Percentiles rank a stretch among this genome's conserved stretches.
Conservation (phyloP, 805 yeast species). For the Wickerhamiella dianesei region DNA sequence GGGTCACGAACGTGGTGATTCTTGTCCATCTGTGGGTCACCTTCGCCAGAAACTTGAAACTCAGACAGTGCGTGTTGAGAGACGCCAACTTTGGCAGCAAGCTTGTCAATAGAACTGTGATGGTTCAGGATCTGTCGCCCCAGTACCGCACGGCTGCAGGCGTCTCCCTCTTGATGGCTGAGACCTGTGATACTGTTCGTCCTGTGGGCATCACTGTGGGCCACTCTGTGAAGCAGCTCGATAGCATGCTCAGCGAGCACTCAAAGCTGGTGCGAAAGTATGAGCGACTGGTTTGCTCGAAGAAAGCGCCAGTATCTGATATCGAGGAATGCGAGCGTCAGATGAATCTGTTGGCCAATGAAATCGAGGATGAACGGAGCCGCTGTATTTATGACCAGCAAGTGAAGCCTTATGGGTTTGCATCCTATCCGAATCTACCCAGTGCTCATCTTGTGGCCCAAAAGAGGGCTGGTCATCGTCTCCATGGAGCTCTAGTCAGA, state of each 20-base stretch:
- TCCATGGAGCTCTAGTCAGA: conserved; percentile 10
- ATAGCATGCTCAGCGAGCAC: conserved; percentile 19
- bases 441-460: conserved; percentile 20
- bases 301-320: not conserved
- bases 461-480: conserved; percentile 1
- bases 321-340: not conserved
- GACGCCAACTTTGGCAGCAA: conserved; percentile 17
- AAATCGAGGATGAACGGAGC: conserved; percentile 18
- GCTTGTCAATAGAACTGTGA: conserved; percentile 23
- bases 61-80: conserved; percentile 17
- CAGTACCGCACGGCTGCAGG: conserved; percentile 19
- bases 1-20: conserved; percentile 21
- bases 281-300: conserved; percentile 13
- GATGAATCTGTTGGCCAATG: conserved; percentile 12
- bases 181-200: not conserved
- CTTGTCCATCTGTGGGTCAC: conserved; percentile 21
- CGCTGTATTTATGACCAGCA: conserved; percentile 6
- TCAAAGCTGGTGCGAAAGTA: conserved; percentile 15
- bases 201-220: conserved; percentile 19
- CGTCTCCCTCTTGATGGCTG: conserved; percentile 9
- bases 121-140: conserved; percentile 23
- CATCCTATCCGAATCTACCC: conserved; percentile 18
- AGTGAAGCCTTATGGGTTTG: conserved; percentile 24
- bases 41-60: conserved; percentile 18
- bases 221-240: conserved; percentile 20